Conservation (phyloP, 192 early-diverging fungal genomes). For the Mortierella hygrophila region DNA sequence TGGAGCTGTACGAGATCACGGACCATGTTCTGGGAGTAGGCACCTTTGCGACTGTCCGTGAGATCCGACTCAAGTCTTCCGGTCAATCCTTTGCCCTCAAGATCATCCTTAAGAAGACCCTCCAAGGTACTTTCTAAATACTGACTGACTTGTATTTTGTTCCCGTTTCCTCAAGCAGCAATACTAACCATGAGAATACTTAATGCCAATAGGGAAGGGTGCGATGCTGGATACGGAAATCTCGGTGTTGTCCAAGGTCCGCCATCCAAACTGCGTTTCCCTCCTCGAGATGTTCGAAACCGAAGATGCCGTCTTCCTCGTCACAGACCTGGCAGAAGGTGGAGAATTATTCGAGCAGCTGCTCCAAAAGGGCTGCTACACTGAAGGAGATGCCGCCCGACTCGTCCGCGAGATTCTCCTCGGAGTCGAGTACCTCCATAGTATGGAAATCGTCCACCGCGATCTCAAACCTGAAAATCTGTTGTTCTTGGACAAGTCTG, state of each 20-base stretch:
- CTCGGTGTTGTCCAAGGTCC: slow-evolving; percentile 76
- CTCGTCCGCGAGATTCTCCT: slow-evolving; percentile 82
- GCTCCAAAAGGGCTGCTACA: slow-evolving; percentile 79
- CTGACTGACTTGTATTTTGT: not conserved
- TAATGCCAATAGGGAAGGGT: slow-evolving; percentile 60
- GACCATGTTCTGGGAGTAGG: slow-evolving; percentile 63
- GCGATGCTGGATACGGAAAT: slow-evolving; percentile 78
- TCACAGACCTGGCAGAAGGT: slow-evolving; percentile 83
- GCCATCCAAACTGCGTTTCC: slow-evolving; percentile 89
- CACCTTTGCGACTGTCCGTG: slow-evolving; percentile 76
- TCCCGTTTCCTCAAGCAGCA: not conserved
- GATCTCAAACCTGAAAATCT: slow-evolving; percentile 92
- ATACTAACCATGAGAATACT: not conserved
- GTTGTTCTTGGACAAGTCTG: slow-evolving; percentile 73
- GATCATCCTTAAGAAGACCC: slow-evolving; percentile 75
- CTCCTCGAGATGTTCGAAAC: slow-evolving; percentile 80
- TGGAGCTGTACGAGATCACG: slow-evolving; percentile 60
- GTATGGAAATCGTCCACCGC: slow-evolving; percentile 87
- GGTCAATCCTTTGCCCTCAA: slow-evolving; percentile 76
- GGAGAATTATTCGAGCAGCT: slow-evolving; percentile 92
- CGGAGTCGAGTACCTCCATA: slow-evolving; percentile 91
- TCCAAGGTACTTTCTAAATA: slow-evolving; percentile 50
- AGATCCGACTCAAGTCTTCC: slow-evolving; percentile 70
- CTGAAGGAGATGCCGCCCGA: slow-evolving; percentile 83
- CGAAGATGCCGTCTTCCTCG: slow-evolving; percentile 78